Evolutionary conservation across 768 basidiomycete genomes (phyloP), one percentile per base, ranked within the genome.

Genomic region (Sporobolomyces pararoseus): DNA sequence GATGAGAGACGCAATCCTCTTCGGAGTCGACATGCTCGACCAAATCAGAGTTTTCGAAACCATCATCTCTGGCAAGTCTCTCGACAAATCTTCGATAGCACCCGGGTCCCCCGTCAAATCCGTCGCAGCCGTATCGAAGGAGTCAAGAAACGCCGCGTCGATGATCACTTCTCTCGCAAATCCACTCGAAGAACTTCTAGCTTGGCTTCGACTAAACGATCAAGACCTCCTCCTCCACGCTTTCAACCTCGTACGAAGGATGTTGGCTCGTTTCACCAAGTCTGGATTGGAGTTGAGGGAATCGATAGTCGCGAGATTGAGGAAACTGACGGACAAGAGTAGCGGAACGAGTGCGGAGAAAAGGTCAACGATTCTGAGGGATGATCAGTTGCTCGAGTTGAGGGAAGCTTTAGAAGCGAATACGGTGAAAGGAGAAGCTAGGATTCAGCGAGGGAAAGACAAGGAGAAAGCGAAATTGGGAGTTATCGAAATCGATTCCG

Each of bases 1-100:
- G 96, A 98, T 99, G 96, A 86, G 94, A 64, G 96, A 98, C 78
- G 96, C 94, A 4, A 83, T 98, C 60, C 93, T 98, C 72, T 92
- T 96, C 76, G 93, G 88, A 13, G 81, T 89, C 73, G 89, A 94
- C 75, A 84, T 96, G 82, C 80, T 96, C 54, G 88, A 86, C 4
- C 87, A 91, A 72, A 86, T 91, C 80, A 82, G 86, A 50, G 85
- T 88, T 16, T 86, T 99, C 70, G 92, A 95, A 78, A 83, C 82
- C 32, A 88, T 88, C 14, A 83, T 85, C 39, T 47, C 64, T 23
- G 68, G 65, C 17, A 58, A 65, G 35, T 29, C 61, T 2, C 57
- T 68, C 59, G 69, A 70, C 69, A 50, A 50, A 16, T 55, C 62
- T 13, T 21, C 60, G 62, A 17, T 77, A 44, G 72, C 80, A 65